Conservation (phyloP, 495 filamentous ascomycete genomes). For the Daldinia decipiens region DNA sequence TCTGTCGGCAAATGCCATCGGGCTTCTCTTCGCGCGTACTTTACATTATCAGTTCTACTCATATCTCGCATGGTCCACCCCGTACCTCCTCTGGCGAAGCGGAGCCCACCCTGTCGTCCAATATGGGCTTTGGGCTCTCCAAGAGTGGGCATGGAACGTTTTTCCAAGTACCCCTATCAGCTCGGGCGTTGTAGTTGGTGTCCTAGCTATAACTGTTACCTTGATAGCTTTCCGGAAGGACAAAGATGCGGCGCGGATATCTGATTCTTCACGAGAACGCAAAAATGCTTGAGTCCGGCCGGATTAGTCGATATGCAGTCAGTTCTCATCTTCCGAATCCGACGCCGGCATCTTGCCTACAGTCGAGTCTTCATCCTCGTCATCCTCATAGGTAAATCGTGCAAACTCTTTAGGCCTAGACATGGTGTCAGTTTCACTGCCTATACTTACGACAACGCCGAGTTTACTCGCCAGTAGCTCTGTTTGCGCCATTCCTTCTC, state of each 20-base stretch:
- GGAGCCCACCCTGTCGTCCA: conserved; percentile 77
- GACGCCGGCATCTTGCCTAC: conserved; percentile 85
- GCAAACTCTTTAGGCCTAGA: conserved; percentile 82
- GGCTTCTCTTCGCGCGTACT: conserved; percentile 88
- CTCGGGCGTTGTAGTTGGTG: conserved; percentile 78
- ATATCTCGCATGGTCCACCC: conserved; percentile 90
- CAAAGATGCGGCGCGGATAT: conserved; percentile 35
- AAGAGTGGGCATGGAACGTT: conserved; percentile 97
- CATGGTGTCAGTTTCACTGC: conserved; percentile 37
- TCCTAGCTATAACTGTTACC: conserved; percentile 71
- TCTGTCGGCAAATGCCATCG: conserved; percentile 82
- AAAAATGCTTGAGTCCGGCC: conserved; percentile 37
- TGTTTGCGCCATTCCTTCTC: conserved; percentile 93
- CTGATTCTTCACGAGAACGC: conserved; percentile 28
- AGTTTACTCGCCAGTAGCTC: conserved; percentile 77
- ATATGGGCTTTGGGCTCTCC: conserved; percentile 78
- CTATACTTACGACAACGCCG: background rate
- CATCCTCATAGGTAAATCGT: conserved; percentile 65
- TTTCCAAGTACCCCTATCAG: conserved; percentile 89
- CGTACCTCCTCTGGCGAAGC: conserved; percentile 88
- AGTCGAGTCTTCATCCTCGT: conserved; percentile 79
- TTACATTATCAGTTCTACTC: conserved; percentile 98
- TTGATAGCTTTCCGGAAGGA: conserved; percentile 52
- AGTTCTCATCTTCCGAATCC: conserved; percentile 67
- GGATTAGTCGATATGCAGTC: conserved; percentile 29